Percentiles rank a stretch among this genome's conserved stretches.
Conservation (phyloP, 768 basidiomycete species). For the Macrolepiota albuminosa region DNA sequence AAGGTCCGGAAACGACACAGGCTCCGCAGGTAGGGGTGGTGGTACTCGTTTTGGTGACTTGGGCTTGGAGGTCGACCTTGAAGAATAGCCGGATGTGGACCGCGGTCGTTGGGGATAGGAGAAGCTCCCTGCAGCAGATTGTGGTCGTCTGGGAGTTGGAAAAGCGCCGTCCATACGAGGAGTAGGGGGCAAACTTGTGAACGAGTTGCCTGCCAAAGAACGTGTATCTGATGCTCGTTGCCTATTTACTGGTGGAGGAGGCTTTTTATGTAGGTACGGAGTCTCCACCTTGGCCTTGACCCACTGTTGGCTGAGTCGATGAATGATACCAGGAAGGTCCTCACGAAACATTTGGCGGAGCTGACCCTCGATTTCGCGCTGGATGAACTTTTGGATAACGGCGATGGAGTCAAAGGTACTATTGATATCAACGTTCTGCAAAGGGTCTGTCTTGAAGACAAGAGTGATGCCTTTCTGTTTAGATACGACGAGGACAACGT, state of each 20-base stretch:
- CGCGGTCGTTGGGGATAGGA: conserved; percentile 27
- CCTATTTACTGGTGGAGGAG: conserved; percentile 29
- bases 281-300: conserved; percentile 90
- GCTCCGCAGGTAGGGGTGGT: conserved; percentile 24
- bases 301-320: conserved; percentile 94
- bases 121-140: conserved; percentile 9
- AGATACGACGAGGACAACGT: conserved; percentile 96
- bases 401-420: conserved; percentile 97
- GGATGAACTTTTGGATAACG: conserved; percentile 96
- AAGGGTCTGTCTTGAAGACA: conserved; percentile 98
- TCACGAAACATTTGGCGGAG: conserved; percentile 97
- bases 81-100: conserved; percentile 36
- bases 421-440: conserved; percentile 96
- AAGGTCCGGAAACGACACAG: conserved; percentile 35
- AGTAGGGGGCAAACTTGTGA: conserved; percentile 17
- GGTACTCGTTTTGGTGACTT: conserved; percentile 11
- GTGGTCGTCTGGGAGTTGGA: conserved; percentile 5
- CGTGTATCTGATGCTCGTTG: conserved; percentile 29
- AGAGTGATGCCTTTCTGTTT: conserved; percentile 97
- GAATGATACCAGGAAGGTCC: conserved; percentile 95
- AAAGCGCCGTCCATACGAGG: conserved; percentile 5
- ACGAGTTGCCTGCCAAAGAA: conserved; percentile 36
- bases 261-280: conserved; percentile 69
- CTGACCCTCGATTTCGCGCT: conserved; percentile 95
- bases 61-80: conserved; percentile 18